phyloP scores from a whole-genome alignment of 805 yeast genomes.

The Saturnispora ahearnii region DNA sequence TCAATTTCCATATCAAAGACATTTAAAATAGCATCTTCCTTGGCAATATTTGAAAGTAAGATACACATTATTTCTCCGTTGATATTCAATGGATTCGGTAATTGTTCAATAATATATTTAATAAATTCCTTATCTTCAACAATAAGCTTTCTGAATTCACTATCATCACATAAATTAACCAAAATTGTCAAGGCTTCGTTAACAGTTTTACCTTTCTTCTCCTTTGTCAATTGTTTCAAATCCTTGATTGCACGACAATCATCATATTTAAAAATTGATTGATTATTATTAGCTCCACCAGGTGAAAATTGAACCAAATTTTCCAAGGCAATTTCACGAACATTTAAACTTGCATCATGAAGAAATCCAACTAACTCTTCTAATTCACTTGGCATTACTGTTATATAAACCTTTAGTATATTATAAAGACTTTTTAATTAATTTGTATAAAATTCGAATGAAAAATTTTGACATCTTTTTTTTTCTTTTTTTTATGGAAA shows the following conservation, averaged over 20 bases:
- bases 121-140: slow-evolving; percentile 55
- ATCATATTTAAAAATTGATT: slow-evolving; percentile 58
- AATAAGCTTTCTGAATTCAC: slow-evolving; percentile 50
- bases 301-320: slow-evolving; percentile 74
- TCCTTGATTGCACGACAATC: slow-evolving; percentile 65
- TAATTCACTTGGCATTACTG: slow-evolving; percentile 15
- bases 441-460: not conserved
- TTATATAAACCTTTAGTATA: not conserved
- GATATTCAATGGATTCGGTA: slow-evolving; percentile 47
- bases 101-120: slow-evolving; percentile 38
- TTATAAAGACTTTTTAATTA: not conserved
- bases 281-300: slow-evolving; percentile 47
- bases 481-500: no score
- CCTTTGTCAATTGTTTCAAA: slow-evolving; percentile 50
- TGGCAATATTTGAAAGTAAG: slow-evolving; percentile 76
- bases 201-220: slow-evolving; percentile 45
- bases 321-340: slow-evolving; percentile 76
- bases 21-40: slow-evolving; percentile 53
- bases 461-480: not conserved
- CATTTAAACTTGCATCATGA: slow-evolving; percentile 72
- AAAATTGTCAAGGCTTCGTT: slow-evolving; percentile 68
- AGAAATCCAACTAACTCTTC: slow-evolving; percentile 60
- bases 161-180: slow-evolving; percentile 73
- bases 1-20: slow-evolving; percentile 36
- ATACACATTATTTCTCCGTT: slow-evolving; percentile 80